These are phyloP conservation scores for Neckera pumila DNA, from an alignment of 225 moss, liverwort and hornwort species.

Conservation along the genomic window DNA sequence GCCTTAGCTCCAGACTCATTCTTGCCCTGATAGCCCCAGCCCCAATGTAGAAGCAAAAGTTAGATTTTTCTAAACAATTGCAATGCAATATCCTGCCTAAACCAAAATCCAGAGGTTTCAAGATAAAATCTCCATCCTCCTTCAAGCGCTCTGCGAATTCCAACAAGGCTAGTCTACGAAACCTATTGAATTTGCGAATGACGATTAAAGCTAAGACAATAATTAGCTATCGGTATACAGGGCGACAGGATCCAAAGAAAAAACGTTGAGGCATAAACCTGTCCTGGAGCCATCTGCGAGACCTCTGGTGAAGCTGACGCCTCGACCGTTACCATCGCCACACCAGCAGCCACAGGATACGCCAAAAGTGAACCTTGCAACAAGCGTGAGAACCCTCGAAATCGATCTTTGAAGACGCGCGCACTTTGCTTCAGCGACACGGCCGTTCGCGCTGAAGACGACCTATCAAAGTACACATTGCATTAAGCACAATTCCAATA, in stretches of 20 bases:
- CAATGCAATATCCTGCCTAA: not conserved
- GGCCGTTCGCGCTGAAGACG: constrained; percentile 4
- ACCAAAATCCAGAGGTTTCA: not conserved
- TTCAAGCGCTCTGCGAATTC: not conserved
- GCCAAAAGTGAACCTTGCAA: constrained; percentile 13
- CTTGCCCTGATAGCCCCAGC: constrained; percentile 19
- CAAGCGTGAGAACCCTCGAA: constrained; percentile 15
- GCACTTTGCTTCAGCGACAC: constrained; percentile 17
- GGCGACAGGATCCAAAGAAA: not conserved
- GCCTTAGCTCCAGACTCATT: not conserved
- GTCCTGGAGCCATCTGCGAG: constrained; percentile 31
- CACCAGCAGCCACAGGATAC: constrained; percentile 29
- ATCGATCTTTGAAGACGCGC: constrained; percentile 16
- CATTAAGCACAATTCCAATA: not conserved
- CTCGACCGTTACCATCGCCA: constrained; percentile 18
- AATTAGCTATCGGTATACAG: not conserved
- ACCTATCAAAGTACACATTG: constrained; percentile 3
- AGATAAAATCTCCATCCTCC: not conserved
- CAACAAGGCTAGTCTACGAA: not conserved
- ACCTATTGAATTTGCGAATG: not conserved
- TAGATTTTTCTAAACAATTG: not conserved
- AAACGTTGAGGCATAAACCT: constrained; percentile 4
- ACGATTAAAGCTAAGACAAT: not conserved
- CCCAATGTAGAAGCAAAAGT: not conserved
- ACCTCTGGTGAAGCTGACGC: constrained; percentile 25